phyloP scores from a whole-genome alignment of 768 basidiomycete genomes.

The Agrocybe pediades region DNA sequence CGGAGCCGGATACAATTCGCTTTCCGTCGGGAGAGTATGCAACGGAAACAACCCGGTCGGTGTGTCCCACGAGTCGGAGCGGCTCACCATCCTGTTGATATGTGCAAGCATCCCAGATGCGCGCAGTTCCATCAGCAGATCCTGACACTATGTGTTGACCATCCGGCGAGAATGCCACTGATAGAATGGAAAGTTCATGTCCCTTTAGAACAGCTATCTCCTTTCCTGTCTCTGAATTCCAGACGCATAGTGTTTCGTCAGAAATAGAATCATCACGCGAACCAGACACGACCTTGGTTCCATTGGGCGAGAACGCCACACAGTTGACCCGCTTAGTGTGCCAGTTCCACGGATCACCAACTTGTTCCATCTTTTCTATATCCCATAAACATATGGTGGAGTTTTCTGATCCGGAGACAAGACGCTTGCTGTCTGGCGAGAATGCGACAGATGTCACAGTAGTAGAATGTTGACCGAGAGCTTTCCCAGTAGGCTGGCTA shows the following conservation, averaged over 20 bases:
- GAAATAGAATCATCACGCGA: too few relatives aligned
- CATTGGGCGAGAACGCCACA: too few relatives aligned
- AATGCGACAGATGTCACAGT: neutral
- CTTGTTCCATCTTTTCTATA: neutral
- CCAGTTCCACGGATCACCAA: neutral
- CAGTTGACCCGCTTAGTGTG: too few relatives aligned
- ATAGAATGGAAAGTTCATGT: constrained; percentile 1
- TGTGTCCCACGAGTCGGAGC: neutral
- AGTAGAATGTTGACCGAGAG: neutral
- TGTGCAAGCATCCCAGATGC: neutral
- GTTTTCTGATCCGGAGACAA: neutral
- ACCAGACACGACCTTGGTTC: too few relatives aligned
- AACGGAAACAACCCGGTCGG: neutral
- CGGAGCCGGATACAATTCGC: neutral
- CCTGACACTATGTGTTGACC: neutral
- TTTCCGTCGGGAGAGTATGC: neutral
- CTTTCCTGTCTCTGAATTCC: neutral
- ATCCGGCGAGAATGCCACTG: constrained; percentile 12
- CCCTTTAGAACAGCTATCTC: neutral
- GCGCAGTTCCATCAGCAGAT: neutral
- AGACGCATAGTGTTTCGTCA: too few relatives aligned
- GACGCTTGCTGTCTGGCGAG: neutral
- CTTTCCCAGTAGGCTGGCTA: neutral
- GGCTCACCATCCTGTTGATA: neutral
- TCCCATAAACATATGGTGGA: neutral